Percentiles rank a stretch among this genome's conserved stretches.
Evolutionary conservation across 768 basidiomycete genomes (phyloP).

Genomic region (Lactifluus piperatus): DNA sequence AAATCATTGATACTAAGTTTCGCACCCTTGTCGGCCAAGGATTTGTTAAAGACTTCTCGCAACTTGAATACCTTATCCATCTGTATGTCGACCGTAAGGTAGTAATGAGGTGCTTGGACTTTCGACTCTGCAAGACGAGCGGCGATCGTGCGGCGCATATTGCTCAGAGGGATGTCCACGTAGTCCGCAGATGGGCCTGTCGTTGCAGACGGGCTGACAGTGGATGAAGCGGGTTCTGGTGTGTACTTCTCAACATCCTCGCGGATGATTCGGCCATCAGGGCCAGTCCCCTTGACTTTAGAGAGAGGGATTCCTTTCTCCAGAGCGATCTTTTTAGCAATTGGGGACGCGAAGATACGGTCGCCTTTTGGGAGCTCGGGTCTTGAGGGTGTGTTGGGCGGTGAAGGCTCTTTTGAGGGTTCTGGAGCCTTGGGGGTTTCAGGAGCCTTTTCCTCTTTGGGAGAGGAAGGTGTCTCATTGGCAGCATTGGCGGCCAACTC

Average conservation of each 20-base stretch:
- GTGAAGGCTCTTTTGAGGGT: conserved; percentile 28
- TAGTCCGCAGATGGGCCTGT: conserved; percentile 55
- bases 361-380: conserved; percentile 56
- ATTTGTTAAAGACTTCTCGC: conserved; percentile 91
- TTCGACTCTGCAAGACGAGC: conserved; percentile 86
- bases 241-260: conserved; percentile 92
- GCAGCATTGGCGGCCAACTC: conserved; percentile 60
- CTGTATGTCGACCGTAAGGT: conserved; percentile 87
- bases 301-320: conserved; percentile 88
- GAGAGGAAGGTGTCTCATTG: conserved; percentile 30
- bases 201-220: conserved; percentile 41
- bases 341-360: conserved; percentile 89
- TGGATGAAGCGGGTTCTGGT: conserved; percentile 36
- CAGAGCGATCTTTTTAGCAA: conserved; percentile 95
- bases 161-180: conserved; percentile 81
- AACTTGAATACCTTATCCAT: conserved; percentile 96
- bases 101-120: conserved; percentile 94
- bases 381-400: conserved; percentile 36
- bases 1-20: conserved; percentile 99
- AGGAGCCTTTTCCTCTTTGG: conserved; percentile 31
- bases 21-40: conserved; percentile 71
- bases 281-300: conserved; percentile 89
- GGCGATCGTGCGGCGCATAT: conserved; percentile 93
- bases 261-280: conserved; percentile 88
- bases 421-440: conserved; percentile 36